Conservation (phyloP, 768 basidiomycete species). For the Sutorius australiensis region DNA sequence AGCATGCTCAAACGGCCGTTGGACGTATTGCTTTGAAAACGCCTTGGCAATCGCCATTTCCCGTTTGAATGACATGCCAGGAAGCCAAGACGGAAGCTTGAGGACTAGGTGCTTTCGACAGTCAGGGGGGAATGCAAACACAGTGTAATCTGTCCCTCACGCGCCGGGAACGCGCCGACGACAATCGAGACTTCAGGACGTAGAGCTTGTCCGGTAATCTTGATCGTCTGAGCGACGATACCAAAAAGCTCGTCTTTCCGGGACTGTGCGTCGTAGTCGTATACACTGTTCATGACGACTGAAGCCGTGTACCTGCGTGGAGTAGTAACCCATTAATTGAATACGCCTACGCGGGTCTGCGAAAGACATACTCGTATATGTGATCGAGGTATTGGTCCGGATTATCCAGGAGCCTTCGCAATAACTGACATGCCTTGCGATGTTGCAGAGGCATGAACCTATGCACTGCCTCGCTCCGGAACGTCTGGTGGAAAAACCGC, state of each 20-base stretch:
- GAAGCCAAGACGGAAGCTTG: slow-evolving; percentile 22
- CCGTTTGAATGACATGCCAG: slow-evolving; percentile 22
- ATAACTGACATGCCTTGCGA: slow-evolving; percentile 29
- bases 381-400: slow-evolving; percentile 34
- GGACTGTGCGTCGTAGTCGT: slow-evolving; percentile 16
- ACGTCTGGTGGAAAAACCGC: slow-evolving; percentile 27
- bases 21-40: slow-evolving; percentile 13
- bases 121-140: background rate
- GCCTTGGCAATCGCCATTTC: slow-evolving; percentile 18
- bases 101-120: slow-evolving; percentile 8
- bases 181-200: slow-evolving; percentile 19
- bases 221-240: slow-evolving; percentile 3
- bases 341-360: background rate
- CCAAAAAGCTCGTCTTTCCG: slow-evolving; percentile 13
- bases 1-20: slow-evolving; percentile 13
- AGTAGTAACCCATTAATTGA: background rate
- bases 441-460: slow-evolving; percentile 30
- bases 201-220: slow-evolving; percentile 7
- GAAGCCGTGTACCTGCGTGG: slow-evolving; percentile 18
- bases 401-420: slow-evolving; percentile 31
- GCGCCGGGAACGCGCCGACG: slow-evolving; percentile 13
- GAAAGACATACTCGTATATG: slow-evolving; percentile 29
- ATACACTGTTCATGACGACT: slow-evolving; percentile 17
- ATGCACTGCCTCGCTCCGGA: slow-evolving; percentile 19
- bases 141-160: slow-evolving; percentile 5